Percentiles rank a stretch among this genome's conserved stretches.
Evolutionary conservation across 2,329 filamentous ascomycete genomes (phyloP).

Genomic region (Xylaria sp.): DNA sequence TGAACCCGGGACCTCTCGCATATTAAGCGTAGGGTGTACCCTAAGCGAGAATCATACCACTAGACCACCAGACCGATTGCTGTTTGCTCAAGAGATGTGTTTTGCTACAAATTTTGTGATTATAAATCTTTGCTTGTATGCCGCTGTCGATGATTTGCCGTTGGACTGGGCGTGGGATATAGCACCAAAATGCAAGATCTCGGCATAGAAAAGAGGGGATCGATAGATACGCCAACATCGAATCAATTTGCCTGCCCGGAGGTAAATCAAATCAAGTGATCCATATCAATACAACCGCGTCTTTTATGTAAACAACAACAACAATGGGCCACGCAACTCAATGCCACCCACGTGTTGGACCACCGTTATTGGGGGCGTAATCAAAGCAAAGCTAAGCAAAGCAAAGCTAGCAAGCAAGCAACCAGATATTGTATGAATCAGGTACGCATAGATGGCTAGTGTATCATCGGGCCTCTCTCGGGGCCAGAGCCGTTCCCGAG

Average conservation of each 20-base stretch:
- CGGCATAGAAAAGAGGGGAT: background rate
- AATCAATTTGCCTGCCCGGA: background rate
- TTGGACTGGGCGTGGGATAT: too few species aligned
- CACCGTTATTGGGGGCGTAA: background rate
- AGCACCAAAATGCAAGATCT: background rate
- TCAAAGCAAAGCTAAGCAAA: too few species aligned
- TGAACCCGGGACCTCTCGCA: constrained; percentile 56
- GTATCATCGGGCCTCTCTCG: constrained; percentile 16
- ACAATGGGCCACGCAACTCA: constrained; percentile 9
- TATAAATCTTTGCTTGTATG: background rate
- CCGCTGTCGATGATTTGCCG: background rate
- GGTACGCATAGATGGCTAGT: background rate
- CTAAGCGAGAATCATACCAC: constrained; percentile 79
- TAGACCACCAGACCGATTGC: constrained; percentile 64
- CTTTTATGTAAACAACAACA: constrained; percentile 11
- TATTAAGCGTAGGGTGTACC: constrained; percentile 49
- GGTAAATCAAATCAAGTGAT: background rate
- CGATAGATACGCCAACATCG: background rate
- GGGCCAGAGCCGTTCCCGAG: constrained; percentile 17
- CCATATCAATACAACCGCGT: constrained; percentile 11
- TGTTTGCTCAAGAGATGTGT: background rate
- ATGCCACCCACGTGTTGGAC: constrained; percentile 21
- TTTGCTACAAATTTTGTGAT: background rate
- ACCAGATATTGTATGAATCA: background rate
- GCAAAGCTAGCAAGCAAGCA: background rate